phyloP scores from a whole-genome alignment of 306 rosid species.

The Vachellia pachyceras region DNA sequence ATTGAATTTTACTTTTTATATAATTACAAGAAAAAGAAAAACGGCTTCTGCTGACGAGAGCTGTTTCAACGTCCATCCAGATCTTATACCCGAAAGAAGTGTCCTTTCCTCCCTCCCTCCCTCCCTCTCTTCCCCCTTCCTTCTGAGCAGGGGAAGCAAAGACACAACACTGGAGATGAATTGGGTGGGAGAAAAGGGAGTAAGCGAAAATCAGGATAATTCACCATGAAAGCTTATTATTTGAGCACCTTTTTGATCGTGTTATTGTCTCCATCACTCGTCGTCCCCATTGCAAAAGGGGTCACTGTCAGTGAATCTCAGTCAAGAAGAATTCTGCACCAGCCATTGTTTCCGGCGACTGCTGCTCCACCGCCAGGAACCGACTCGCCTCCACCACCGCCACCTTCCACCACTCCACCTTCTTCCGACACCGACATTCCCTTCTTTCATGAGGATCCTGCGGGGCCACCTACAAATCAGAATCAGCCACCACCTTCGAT shows the following conservation, averaged over 20 bases:
- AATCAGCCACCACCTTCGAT: constrained; percentile 51
- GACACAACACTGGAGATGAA: constrained; percentile 52
- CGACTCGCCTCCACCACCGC: constrained; percentile 47
- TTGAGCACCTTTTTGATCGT: constrained; percentile 45
- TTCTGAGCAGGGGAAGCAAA: constrained; percentile 32
- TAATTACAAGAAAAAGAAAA: constrained; percentile 25
- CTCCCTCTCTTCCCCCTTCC: constrained; percentile 27
- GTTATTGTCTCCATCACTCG: constrained; percentile 35
- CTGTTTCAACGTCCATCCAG: constrained; percentile 62
- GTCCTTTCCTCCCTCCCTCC: not conserved
- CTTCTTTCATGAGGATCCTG: constrained; percentile 73
- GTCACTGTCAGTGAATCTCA: constrained; percentile 25
- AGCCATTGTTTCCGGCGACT: constrained; percentile 74
- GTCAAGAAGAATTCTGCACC: constrained; percentile 74
- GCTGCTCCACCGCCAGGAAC: constrained; percentile 70
- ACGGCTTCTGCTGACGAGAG: constrained; percentile 59
- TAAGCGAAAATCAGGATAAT: constrained; percentile 39
- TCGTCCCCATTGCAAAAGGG: constrained; percentile 27
- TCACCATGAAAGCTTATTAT: constrained; percentile 60
- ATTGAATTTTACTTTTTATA: constrained; percentile 2
- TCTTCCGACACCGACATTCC: constrained; percentile 54
- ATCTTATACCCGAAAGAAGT: constrained; percentile 68
- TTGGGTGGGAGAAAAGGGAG: constrained; percentile 47
- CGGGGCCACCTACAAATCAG: constrained; percentile 62
- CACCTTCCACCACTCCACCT: constrained; percentile 43